A percentile compares a stretch with the other conserved stretches of the same genome.
These are phyloP conservation scores for Metschnikowia reukaufii DNA, from an alignment of 805 yeast species.

Conservation along the genomic window DNA sequence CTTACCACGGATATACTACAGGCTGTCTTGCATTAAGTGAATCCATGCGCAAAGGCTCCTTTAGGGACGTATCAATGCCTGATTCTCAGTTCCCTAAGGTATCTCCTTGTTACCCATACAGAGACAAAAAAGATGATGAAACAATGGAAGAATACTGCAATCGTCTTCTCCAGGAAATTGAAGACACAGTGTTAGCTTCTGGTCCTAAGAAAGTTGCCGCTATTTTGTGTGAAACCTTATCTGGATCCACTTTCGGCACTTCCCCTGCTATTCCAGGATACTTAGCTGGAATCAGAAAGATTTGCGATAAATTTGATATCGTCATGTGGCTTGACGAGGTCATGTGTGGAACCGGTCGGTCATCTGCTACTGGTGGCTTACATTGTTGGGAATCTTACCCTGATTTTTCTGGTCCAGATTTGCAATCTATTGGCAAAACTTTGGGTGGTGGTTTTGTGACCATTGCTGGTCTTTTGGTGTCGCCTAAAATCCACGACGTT, in stretches of 20 bases:
- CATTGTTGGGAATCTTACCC: conserved; percentile 50
- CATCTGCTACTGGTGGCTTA: conserved; percentile 42
- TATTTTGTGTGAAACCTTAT: conserved; percentile 26
- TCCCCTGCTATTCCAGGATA: conserved; percentile 18
- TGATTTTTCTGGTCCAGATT: conserved; percentile 18
- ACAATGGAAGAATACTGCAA: conserved; percentile 12
- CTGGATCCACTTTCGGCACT: conserved; percentile 30
- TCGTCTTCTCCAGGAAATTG: conserved; percentile 16
- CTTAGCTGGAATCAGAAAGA: conserved; percentile 39
- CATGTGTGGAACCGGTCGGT: conserved; percentile 58
- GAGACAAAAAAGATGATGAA: conserved; percentile 14
- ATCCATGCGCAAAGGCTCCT: conserved; percentile 11
- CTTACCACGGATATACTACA: conserved; percentile 21
- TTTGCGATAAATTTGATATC: conserved; percentile 53
- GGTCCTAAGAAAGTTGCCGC: conserved; percentile 25
- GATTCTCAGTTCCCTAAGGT: conserved; percentile 15
- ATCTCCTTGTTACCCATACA: conserved; percentile 18
- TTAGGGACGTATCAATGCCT: conserved; percentile 14
- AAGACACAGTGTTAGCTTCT: conserved; percentile 14
- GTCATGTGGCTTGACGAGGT: conserved; percentile 54
- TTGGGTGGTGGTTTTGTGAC: conserved; percentile 19
- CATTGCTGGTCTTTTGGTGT: conserved; percentile 19
- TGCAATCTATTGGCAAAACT: conserved; percentile 20
- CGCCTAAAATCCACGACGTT: conserved; percentile 17
- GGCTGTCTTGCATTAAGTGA: conserved; percentile 19